These are phyloP conservation scores for Rhodotorula sp. DNA, from an alignment of 1,284 basidiomycete genomes.

Conservation along the genomic window DNA sequence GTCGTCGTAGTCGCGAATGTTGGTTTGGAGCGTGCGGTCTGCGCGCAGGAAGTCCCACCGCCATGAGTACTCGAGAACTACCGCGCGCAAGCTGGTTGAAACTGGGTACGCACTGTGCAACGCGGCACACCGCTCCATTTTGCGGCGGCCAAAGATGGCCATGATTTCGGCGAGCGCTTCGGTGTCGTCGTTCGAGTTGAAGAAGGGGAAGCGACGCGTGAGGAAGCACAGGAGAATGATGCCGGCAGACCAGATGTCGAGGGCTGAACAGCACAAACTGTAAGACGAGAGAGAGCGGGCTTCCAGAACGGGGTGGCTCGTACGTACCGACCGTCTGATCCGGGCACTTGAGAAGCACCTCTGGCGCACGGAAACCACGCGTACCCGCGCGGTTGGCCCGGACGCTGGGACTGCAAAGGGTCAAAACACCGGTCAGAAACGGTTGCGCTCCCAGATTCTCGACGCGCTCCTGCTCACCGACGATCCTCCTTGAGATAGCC, in stretches of 20 bases:
- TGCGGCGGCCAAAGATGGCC: conserved; percentile 74
- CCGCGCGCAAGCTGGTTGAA: no score
- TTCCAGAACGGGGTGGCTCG: background rate
- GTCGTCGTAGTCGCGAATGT: conserved; percentile 69
- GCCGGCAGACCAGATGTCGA: conserved; percentile 95
- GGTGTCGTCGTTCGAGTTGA: conserved; percentile 90
- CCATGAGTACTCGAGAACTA: no score
- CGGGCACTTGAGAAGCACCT: conserved; percentile 91
- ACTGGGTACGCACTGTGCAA: conserved; percentile 85
- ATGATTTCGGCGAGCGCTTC: conserved; percentile 96
- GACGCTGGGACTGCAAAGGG: conserved; percentile 60
- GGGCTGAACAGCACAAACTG: conserved; percentile 58
- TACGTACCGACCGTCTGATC: conserved; percentile 83
- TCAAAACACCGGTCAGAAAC: no score
- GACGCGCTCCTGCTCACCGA: conserved; percentile 41
- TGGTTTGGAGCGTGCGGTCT: conserved; percentile 84
- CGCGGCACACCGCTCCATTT: conserved; percentile 81
- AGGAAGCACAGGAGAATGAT: conserved; percentile 91
- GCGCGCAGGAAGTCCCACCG: background rate
- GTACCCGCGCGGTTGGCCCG: conserved; percentile 97
- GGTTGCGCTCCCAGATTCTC: background rate
- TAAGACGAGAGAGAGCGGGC: background rate
- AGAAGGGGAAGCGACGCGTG: conserved; percentile 87
- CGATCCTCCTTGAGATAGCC: conserved; percentile 52
- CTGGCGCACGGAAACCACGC: conserved; percentile 92